These are phyloP conservation scores for Cnidoscolus chayamansa DNA, from an alignment of 441 rosid species.

Conservation along the genomic window DNA sequence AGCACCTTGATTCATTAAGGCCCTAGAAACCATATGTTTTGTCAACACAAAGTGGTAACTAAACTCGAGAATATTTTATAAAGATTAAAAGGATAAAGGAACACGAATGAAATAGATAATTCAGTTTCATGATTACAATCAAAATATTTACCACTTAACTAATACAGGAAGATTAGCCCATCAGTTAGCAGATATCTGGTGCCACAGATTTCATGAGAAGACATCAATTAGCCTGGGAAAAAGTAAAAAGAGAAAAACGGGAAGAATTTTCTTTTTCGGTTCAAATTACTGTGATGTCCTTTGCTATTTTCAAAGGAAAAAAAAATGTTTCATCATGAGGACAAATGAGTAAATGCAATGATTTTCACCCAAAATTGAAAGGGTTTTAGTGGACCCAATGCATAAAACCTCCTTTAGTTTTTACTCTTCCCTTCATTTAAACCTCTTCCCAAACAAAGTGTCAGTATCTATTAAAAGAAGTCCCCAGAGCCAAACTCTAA, in stretches of 20 bases:
- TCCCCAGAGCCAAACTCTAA: constrained; percentile 5
- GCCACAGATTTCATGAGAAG: not conserved
- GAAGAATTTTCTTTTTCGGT: too few relatives aligned
- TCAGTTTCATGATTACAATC: not conserved
- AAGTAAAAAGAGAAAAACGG: not conserved
- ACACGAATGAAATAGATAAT: not conserved
- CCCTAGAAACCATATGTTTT: too few relatives aligned
- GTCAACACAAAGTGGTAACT: not conserved
- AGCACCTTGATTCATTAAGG: too few relatives aligned
- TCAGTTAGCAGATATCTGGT: not conserved
- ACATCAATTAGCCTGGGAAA: not conserved
- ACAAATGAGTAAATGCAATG: not conserved
- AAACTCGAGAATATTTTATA: not conserved
- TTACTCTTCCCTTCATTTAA: not conserved
- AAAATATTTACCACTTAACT: not conserved
- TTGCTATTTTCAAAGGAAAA: not conserved
- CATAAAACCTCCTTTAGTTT: not conserved
- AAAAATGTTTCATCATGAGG: too few relatives aligned
- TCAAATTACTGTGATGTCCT: not conserved
- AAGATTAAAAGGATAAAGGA: not conserved
- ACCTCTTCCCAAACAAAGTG: not conserved
- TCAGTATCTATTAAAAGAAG: not conserved
- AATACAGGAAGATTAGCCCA: not conserved
- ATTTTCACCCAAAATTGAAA: not conserved
- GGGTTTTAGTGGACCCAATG: not conserved